Base-by-base conservation (phyloP, 495 filamentous ascomycete species). In the Penicillium malachiteum region DNA sequence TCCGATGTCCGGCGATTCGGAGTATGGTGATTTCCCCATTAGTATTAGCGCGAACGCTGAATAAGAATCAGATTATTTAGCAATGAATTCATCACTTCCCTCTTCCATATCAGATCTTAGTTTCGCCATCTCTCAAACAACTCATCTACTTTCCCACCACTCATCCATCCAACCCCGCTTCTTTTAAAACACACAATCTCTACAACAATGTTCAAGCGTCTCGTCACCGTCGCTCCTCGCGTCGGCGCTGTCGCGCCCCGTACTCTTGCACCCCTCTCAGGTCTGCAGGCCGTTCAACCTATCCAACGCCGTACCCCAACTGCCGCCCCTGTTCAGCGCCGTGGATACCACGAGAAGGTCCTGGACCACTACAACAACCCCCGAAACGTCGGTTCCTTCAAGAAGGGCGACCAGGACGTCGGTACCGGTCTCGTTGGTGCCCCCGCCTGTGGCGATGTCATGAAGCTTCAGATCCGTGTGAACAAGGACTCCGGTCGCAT, bases 391-490 rank as follows among this genome's bases (percentile, higher is more conserved):
- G 95, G 95, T 34, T 92, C 90, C 46, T 86, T 99, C 81, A 76
- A 85, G 64, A 96, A 96, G 78, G 84, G 83, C 50, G 90, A 93
- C 64, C 70, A 74, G 43, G 89, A 94, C 54, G 92, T 99, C n/a
- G 95, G 94, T 56, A 97, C 95, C 6, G 95, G 95, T 5, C 87
- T 99, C 42, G 95, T 98, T 45, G 94, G 94, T 51, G 94, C 94
- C n/a, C 92, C 92, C 45, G 71, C 71, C 50, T 81, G 89, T 70
- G 93, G 94, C 73, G 93, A 97, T 73, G 93, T 97, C 60, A 99
- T 99, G 90, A 96, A 96, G 71, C 85, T 99, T 40, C 92, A 99
- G 78, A 99, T 99, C 74, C 87, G 90, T 52, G 95, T 99, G 62
- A 91, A 97, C 75, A 89, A 90, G 48, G 81, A 86, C 37, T 88